Evolutionary conservation across 108 stramenopile species (phyloP), one percentile per base, ranked within the genome.

Genomic region (Skeletonema potamos): DNA sequence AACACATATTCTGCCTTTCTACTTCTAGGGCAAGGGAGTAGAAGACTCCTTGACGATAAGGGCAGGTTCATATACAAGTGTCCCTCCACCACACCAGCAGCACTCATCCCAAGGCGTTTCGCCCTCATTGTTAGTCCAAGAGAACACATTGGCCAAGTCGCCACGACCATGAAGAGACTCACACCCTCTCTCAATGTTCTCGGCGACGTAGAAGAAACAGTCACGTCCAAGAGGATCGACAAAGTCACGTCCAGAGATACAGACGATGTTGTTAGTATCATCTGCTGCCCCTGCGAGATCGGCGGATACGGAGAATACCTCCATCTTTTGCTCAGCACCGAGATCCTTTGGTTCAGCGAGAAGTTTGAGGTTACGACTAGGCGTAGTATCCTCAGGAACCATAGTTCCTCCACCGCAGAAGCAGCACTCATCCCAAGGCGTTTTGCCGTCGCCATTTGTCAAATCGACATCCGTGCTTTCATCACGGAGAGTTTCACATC

Each of bases 271-370:
- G 39, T 41, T 41, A 10, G 39, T 15, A 41, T n/a, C 39, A 41
- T 3, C 39, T n/a, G 15, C 15, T 41, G 15, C 39, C n/a, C 39
- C 39, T n/a, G 15, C 15, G 39, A 41, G 15, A 6, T 51, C 48
- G 44, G n/a, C n/a, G 3, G n/a, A 3, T 18, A 20, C 44, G 3
- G 44, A 46, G 44, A 20, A 1, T 9, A 9, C 48, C 17, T 4
- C 48, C 48, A 51, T 51, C 22, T 51, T 51, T 51, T 51, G 22
- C 24, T 63, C 22, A 15, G 1, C 27, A 26, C 4, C 44, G 41
- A 54, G 46, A 54, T 48, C 62, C n/a, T 63, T 48, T 63, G 44
- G 0, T 20, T 63, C 62, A 63, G 44, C 62, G 15, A 41, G 46
- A 63, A 46, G 36, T 2, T 33, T 20, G 22, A 51, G 48, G 6